Conservation (phyloP, 192 early-diverging fungal genomes). For the Entomortierella parvispora region DNA sequence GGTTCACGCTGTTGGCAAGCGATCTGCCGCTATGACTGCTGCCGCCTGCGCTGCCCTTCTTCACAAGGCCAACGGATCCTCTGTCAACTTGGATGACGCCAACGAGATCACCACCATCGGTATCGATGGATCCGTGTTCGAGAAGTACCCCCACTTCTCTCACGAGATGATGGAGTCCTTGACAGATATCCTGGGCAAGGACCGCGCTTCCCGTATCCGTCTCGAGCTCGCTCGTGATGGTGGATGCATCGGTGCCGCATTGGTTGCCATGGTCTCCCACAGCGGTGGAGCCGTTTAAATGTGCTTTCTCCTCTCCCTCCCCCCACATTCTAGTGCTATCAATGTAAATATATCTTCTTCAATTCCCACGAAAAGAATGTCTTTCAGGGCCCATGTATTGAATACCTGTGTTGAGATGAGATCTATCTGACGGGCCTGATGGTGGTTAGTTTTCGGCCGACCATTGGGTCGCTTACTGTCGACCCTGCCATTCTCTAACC, state of each 20-base stretch:
- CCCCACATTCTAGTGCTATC: background rate
- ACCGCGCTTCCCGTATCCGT: constrained; percentile 76
- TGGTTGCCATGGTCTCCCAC: constrained; percentile 73
- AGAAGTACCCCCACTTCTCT: constrained; percentile 90
- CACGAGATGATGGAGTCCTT: constrained; percentile 80
- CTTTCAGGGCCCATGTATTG: no score
- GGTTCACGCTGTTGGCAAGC: constrained; percentile 65
- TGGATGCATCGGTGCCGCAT: constrained; percentile 81
- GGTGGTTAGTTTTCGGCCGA: no score
- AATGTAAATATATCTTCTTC: constrained; percentile 3
- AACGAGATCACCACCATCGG: constrained; percentile 76
- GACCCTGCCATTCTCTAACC: no score
- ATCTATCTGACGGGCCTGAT: no score
- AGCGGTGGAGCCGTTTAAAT: constrained; percentile 49
- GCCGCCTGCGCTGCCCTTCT: constrained; percentile 74
- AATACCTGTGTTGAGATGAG: no score
- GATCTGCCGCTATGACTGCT: constrained; percentile 86
- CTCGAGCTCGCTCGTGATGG: constrained; percentile 81
- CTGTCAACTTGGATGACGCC: constrained; percentile 51
- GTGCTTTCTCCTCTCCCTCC: background rate
- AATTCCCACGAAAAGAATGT: no score
- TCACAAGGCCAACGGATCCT: constrained; percentile 65
- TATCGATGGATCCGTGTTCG: constrained; percentile 91
- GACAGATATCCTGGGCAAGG: constrained; percentile 77
- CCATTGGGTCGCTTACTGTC: no score